phyloP scores from a whole-genome alignment of 345 rosid genomes.

The Stellera chamaejasme region DNA sequence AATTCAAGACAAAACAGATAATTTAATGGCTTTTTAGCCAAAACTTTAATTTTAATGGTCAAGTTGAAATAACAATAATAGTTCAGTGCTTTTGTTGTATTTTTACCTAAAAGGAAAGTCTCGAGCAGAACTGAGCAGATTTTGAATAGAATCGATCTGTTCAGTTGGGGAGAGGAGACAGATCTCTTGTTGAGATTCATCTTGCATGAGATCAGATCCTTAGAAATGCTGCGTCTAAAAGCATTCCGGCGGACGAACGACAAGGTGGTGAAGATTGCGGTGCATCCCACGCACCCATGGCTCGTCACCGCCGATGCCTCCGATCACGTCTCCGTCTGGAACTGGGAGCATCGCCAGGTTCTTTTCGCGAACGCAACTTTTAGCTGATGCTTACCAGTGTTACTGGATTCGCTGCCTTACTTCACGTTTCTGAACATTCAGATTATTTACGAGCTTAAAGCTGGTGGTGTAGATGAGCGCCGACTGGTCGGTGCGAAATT shows the following conservation, averaged over 20 bases:
- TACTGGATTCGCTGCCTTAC: not conserved
- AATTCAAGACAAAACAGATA: no score
- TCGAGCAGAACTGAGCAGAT: no score
- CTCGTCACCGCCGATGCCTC: slow-evolving; percentile 92
- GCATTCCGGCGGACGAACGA: slow-evolving; percentile 79
- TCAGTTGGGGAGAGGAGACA: no score
- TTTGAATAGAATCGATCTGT: no score
- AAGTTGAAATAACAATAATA: no score
- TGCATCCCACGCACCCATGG: slow-evolving; percentile 99
- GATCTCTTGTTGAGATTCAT: no score
- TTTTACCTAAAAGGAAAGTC: no score
- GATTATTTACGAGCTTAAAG: slow-evolving; percentile 93
- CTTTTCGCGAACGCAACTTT: not conserved
- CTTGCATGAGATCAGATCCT: slow-evolving; percentile 9
- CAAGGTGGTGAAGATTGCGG: slow-evolving; percentile 88
- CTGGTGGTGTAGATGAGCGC: slow-evolving; percentile 96
- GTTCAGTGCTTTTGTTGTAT: no score
- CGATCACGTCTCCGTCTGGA: slow-evolving; percentile 98
- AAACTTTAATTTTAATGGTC: no score
- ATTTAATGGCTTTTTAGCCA: no score
- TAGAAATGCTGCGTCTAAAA: slow-evolving; percentile 72
- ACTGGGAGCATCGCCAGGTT: slow-evolving; percentile 99
- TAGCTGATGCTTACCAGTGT: not conserved
- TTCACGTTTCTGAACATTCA: slow-evolving; percentile 5
- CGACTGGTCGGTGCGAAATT: slow-evolving; percentile 94